phyloP scores from a whole-genome alignment of 495 filamentous ascomycete genomes.

The Talaromyces ruber region DNA sequence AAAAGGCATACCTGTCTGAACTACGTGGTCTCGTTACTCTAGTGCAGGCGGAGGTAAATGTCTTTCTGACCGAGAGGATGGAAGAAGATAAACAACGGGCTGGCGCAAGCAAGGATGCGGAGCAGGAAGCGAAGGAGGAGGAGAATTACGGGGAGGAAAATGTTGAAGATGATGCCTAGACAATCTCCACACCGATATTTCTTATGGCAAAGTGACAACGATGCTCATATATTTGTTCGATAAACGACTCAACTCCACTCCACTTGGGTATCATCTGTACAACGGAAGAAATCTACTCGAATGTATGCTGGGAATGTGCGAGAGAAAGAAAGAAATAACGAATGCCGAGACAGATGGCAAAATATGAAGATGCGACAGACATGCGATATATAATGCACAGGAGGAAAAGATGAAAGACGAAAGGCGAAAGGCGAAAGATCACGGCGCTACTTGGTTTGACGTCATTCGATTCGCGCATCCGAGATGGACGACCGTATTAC shows the following conservation, averaged over 20 bases:
- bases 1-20: slow-evolving; percentile 56
- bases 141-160: slow-evolving; percentile 82
- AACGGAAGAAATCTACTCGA: not conserved
- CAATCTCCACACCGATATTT: not conserved
- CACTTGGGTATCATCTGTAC: slow-evolving; percentile 28
- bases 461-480: slow-evolving; percentile 56
- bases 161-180: slow-evolving; percentile 42
- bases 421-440: too few species aligned
- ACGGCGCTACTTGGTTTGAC: slow-evolving; percentile 13
- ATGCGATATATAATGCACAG: not conserved
- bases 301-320: not conserved
- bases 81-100: slow-evolving; percentile 67
- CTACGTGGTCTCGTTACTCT: slow-evolving; percentile 52
- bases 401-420: slow-evolving; percentile 6
- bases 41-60: slow-evolving; percentile 71
- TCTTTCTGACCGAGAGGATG: slow-evolving; percentile 78
- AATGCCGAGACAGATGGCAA: slow-evolving; percentile 5
- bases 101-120: slow-evolving; percentile 37
- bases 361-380: not conserved
- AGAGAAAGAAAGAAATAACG: slow-evolving; percentile 11
- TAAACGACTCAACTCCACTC: not conserved
- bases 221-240: not conserved
- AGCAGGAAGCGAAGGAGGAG: slow-evolving; percentile 61
- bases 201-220: not conserved
- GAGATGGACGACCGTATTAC: slow-evolving; percentile 70